Conservation (phyloP, 2,329 filamentous ascomycete species). For the Chaetomium olivaceum region DNA sequence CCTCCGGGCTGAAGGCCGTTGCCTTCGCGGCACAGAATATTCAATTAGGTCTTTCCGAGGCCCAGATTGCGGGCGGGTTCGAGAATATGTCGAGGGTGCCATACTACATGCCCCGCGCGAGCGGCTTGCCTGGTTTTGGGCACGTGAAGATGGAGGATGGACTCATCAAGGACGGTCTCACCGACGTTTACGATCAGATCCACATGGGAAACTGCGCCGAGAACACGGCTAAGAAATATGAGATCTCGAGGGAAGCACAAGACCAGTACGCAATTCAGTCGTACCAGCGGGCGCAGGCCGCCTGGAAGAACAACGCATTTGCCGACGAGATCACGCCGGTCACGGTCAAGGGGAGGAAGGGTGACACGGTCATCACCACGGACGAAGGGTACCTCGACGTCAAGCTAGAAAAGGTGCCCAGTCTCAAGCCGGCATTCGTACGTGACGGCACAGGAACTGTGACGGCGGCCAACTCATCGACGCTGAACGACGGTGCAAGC, state of each 20-base stretch:
- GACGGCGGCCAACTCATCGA: slow-evolving; percentile 91
- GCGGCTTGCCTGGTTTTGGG: slow-evolving; percentile 79
- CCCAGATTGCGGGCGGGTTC: slow-evolving; percentile 92
- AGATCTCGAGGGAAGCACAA: slow-evolving; percentile 80
- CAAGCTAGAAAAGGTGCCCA: slow-evolving; percentile 81
- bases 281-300: slow-evolving; percentile 85
- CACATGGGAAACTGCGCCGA: slow-evolving; percentile 99
- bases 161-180: slow-evolving; percentile 89
- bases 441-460: slow-evolving; percentile 84
- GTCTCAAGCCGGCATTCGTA: slow-evolving; percentile 88
- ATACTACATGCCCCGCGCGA: slow-evolving; percentile 84
- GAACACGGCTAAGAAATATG: slow-evolving; percentile 85
- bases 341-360: slow-evolving; percentile 80
- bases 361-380: slow-evolving; percentile 72
- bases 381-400: slow-evolving; percentile 90
- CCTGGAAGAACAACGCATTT: slow-evolving; percentile 81
- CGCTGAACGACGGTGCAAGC: slow-evolving; percentile 90
- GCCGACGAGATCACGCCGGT: slow-evolving; percentile 89
- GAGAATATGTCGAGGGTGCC: slow-evolving; percentile 96
- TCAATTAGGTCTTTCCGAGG: slow-evolving; percentile 84
- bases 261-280: slow-evolving; percentile 88
- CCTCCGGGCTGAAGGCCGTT: slow-evolving; percentile 91
- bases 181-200: slow-evolving; percentile 94
- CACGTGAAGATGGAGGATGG: slow-evolving; percentile 88
- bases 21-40: slow-evolving; percentile 90